These are phyloP conservation scores for Trypanosoma brucei DNA, from an alignment of 208 protist genomes.

Conservation along the genomic window DNA sequence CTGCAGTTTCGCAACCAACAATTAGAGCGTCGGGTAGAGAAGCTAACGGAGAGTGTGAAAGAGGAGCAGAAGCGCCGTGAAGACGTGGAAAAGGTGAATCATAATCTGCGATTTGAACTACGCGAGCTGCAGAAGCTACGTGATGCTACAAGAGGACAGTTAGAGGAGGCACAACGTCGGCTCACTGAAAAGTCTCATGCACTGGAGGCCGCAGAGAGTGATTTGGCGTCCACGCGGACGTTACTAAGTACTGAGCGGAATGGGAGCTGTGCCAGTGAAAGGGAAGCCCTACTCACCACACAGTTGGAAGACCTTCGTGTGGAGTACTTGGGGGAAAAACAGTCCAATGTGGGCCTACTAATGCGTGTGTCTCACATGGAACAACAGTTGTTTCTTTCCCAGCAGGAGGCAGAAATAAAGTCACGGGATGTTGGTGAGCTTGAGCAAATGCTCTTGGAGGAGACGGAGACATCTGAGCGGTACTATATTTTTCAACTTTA, in stretches of 20 bases:
- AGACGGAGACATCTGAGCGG: conserved; percentile 69
- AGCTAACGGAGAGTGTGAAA: conserved; percentile 2
- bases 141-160: conserved; percentile 14
- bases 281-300: conserved; percentile 10
- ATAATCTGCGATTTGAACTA: conserved; percentile 21
- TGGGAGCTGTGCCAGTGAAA: conserved; percentile 1
- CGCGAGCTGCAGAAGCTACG: conserved; percentile 23
- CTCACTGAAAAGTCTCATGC: conserved; percentile 28
- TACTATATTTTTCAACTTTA: conserved; percentile 65
- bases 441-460: conserved; percentile 67
- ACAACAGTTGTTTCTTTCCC: conserved; percentile 38
- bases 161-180: conserved; percentile 51
- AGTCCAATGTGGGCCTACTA: conserved; percentile 68
- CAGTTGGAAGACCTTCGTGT: conserved; percentile 43
- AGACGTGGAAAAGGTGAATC: conserved; percentile 11
- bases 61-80: conserved; percentile 1
- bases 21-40: conserved; percentile 4
- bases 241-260: conserved; percentile 25
- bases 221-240: conserved; percentile 24
- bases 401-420: conserved; percentile 23
- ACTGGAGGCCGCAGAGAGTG: conserved; percentile 15
- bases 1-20: not conserved
- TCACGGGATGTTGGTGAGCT: conserved; percentile 48
- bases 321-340: conserved; percentile 72
- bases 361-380: conserved; percentile 47